Conservation (phyloP, 2,329 filamentous ascomycete species). For the Phialemoniopsis sp. region DNA sequence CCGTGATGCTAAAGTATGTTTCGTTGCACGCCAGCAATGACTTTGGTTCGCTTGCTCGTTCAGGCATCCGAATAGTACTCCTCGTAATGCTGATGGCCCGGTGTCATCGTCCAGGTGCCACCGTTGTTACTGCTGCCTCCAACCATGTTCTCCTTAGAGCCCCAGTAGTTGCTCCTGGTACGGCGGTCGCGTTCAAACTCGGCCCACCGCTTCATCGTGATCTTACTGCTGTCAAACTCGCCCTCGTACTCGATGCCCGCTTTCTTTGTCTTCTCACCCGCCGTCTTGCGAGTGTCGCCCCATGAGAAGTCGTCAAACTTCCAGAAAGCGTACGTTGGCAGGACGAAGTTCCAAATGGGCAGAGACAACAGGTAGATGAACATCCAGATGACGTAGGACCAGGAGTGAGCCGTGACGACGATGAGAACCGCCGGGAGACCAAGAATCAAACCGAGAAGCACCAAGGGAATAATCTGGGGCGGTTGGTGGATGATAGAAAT, state of each 20-base stretch:
- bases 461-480: slow-evolving; percentile 83
- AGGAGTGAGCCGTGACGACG: slow-evolving; percentile 86
- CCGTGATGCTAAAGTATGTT: too few species aligned
- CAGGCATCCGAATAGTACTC: slow-evolving; percentile 53
- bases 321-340: slow-evolving; percentile 95
- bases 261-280: slow-evolving; percentile 84
- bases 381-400: slow-evolving; percentile 96
- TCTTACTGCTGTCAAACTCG: slow-evolving; percentile 97
- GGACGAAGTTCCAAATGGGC: slow-evolving; percentile 95
- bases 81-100: slow-evolving; percentile 43
- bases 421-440: slow-evolving; percentile 91
- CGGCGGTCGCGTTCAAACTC: slow-evolving; percentile 79
- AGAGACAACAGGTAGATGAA: slow-evolving; percentile 89
- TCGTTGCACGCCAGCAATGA: too few species aligned
- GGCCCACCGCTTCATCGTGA: slow-evolving; percentile 98
- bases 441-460: slow-evolving; percentile 85
- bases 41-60: slow-evolving; percentile 9
- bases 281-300: slow-evolving; percentile 96
- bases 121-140: slow-evolving; percentile 28
- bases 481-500: slow-evolving; percentile 75
- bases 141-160: slow-evolving; percentile 45
- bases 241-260: slow-evolving; percentile 84
- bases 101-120: slow-evolving; percentile 32
- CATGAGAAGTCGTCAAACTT: slow-evolving; percentile 99
- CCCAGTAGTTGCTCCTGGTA: slow-evolving; percentile 45